Evolutionary conservation across 2,329 filamentous ascomycete genomes (phyloP).

Genomic region (Paecilomyces formosus): DNA sequence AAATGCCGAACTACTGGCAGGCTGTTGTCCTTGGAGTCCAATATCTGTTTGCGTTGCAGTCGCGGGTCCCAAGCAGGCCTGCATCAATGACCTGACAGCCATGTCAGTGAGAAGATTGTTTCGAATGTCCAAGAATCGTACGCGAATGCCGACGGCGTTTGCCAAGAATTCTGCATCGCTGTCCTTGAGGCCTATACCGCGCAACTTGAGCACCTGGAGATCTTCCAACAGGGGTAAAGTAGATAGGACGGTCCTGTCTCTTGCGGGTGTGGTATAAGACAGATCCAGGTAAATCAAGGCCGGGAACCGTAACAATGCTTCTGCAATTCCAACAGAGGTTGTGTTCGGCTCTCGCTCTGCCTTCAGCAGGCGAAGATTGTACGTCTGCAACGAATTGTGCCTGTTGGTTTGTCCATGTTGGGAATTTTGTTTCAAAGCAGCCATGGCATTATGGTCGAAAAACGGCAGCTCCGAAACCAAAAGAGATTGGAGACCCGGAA

Average conservation of each 20-base stretch:
- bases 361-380: conserved; percentile 48
- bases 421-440: conserved; percentile 36
- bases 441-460: conserved; percentile 53
- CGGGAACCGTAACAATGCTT: conserved; percentile 47
- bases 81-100: conserved; percentile 45
- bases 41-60: conserved; percentile 1
- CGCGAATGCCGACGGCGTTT: conserved; percentile 43
- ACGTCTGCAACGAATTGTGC: conserved; percentile 17
- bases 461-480: conserved; percentile 53
- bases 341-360: conserved; percentile 52
- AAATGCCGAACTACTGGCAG: conserved; percentile 5
- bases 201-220: conserved; percentile 51
- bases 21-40: conserved; percentile 4
- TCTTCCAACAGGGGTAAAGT: conserved; percentile 40
- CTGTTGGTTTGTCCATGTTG: conserved; percentile 2
- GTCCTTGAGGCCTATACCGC: conserved; percentile 48
- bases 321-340: conserved; percentile 47
- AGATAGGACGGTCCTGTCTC: conserved; percentile 42
- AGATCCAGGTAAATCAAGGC: conserved; percentile 52
- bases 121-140: conserved; percentile 50
- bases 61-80: conserved; percentile 40
- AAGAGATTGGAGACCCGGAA: conserved; percentile 53
- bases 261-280: conserved; percentile 46
- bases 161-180: conserved; percentile 46
- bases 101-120: conserved; percentile 52